Base-by-base conservation (phyloP, 2,329 filamentous ascomycete species). In the Sclerotinia subarctica region DNA sequence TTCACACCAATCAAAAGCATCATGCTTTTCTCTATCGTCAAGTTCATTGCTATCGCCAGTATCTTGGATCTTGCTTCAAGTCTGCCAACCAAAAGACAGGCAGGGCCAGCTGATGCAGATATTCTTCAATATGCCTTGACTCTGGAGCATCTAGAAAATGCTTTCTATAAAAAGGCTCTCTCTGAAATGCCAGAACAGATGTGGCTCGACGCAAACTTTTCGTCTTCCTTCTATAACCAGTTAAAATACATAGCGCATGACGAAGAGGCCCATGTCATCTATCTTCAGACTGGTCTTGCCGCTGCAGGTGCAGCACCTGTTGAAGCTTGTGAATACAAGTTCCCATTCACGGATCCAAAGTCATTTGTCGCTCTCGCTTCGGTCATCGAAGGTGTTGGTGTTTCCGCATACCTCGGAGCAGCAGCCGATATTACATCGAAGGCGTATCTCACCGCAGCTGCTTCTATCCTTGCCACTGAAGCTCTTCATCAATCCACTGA, bases 401-500 rank as follows among this genome's bases (percentile, higher is more conserved):
- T 86, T 59, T 84, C 82, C 42, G 85, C 85, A 38, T 89, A 88
- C 78, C 82, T 90, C 54, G 87, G 87, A 67, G 88, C 87, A 35
- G 88, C 88, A 15, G 82, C 83, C 46, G 80, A 82, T 69, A 87
- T 87, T 70, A 82, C 84, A 69, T 81, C 83, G 73, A 84, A 86
- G 73, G 80, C 81, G 19, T 88, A 88, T 77, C 79, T 90, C 47
- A 85, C 84, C 0, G 84, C 84, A 6, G 88, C 88, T 0, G 88
- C 84, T n/a, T 83, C 84, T 66, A 87, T 91, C 74, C 80, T 91
- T 47, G 86, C 86, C 51, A 85, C 89, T 59, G 88, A 90, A 74
- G 84, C 88, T 49, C 83, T 88, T n/a, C 88, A 91, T 79, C 84
- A 85, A 11, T 80, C 88, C 3, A 88, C 87, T 78, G 79, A 89